Evolutionary conservation across 768 basidiomycete genomes (phyloP).

Genomic region (Mycena capillaripes): DNA sequence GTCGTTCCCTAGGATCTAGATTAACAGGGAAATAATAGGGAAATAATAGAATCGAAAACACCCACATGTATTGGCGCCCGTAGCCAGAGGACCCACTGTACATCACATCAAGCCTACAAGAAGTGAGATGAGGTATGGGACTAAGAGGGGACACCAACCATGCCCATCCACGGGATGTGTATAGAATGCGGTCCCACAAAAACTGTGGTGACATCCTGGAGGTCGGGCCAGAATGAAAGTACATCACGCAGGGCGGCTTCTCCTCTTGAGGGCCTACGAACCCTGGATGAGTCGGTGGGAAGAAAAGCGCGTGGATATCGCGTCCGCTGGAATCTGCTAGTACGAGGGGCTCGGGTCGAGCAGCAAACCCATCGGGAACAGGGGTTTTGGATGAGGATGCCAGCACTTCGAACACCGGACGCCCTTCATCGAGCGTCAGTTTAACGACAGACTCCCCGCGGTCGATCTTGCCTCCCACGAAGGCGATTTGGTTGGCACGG

Average conservation of each 20-base stretch:
- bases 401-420: slow-evolving; percentile 7
- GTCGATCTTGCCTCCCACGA: slow-evolving; percentile 12
- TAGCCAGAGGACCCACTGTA: slow-evolving; percentile 24
- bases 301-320: slow-evolving; percentile 10
- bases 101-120: slow-evolving; percentile 19
- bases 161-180: slow-evolving; percentile 30
- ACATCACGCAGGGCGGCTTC: slow-evolving; percentile 20
- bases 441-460: slow-evolving; percentile 12
- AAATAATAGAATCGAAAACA: too few species aligned
- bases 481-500: slow-evolving; percentile 1
- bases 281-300: slow-evolving; percentile 5
- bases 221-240: slow-evolving; percentile 21
- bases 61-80: slow-evolving; percentile 20
- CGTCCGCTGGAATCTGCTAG: background rate
- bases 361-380: slow-evolving; percentile 12
- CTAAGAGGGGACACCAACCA: background rate
- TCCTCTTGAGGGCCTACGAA: slow-evolving; percentile 18
- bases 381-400: slow-evolving; percentile 3
- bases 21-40: too few species aligned
- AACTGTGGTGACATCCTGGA: slow-evolving; percentile 10
- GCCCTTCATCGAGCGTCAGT: background rate
- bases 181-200: slow-evolving; percentile 21
- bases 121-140: background rate
- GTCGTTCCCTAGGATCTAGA: slow-evolving; percentile 5
- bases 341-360: slow-evolving; percentile 6